Base-by-base conservation (phyloP, 2,329 filamentous ascomycete species). In the Apiospora hydei region DNA sequence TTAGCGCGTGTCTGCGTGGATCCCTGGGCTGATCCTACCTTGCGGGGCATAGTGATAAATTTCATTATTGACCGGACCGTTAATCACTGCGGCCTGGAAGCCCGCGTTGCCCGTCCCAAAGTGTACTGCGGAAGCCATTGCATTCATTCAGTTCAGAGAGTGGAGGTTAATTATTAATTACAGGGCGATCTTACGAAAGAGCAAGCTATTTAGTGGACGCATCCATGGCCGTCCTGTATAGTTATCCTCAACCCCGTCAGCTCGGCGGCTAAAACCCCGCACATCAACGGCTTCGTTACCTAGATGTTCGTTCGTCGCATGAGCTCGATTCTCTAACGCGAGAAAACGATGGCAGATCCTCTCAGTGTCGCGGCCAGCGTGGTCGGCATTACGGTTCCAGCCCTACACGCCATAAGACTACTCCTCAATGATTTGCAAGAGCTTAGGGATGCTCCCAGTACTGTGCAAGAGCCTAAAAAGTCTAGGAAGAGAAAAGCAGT, bases 381-480 rank as follows among this genome's bases (percentile, higher is more conserved):
- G 16, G 30, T 69, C 21, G 47, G 68, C 30, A 57, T 53, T 41
- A 34, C 38, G 24, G 30, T 49, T 49, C 68, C 30, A 69, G 68
- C 68, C 21, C 68, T 69, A 16, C 30, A 69, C 38, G 30, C 46
- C 26, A 69, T 26, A 69, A 46, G 47, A 18, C 26, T 69, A 34
- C 47, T 69, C 24, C 30, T 69, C 26, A 34, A 69, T 34, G 47
- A 69, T 49, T 49, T 69, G 14, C 47, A 49, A 41, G 38, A 69
- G 68, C 24, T 49, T 18, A 51, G 16, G 44, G 47, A 69, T 26
- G 47, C 46, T 53, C 21, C 47, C 30, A 41, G 18, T 24, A 66
- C 16, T 66, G 18, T 66, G 34, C 18, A 66, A n/a, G n/a, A n/a
- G n/a, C n/a, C n/a, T n/a, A n/a, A n/a, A n/a, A n/a, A n/a, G n/a